Base-by-base conservation (phyloP, 257 asterid species). In the Solanum sejunctum region DNA sequence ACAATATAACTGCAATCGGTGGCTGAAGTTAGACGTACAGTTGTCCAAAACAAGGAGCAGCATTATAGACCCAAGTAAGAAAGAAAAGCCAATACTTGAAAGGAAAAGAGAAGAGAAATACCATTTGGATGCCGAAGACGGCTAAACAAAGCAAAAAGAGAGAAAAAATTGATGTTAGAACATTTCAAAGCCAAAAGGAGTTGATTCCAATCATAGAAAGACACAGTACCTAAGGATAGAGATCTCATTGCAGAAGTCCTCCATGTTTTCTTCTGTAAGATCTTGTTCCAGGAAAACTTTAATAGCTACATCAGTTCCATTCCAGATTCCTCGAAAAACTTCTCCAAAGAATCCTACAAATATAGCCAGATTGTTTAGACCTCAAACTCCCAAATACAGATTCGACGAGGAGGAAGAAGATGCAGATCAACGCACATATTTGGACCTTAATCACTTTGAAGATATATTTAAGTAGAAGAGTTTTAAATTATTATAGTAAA, bases 101-200 rank as follows among this genome's bases (percentile, higher is more conserved):
- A 18, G 54, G 20, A 11, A 45, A 85, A 86, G 89, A 80, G 83
- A 86, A 90, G 91, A 85, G 78, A 71, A 83, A 86, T 95, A 97
- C 98, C 99, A 85, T 97, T 97, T 86, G 98, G 99, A 88, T 97
- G 99, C 58, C 99, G 96, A 81, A 95, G 97, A 86, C 98, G 99
- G 89, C 99, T 97, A 96, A 96, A 88, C 86, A 84, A 78, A 85
- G 84, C 20, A 47, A 81, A 84, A 89, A 90, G 82, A 84, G 85
- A 49, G 60, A 88, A 79, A 86, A 77, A 39, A 20, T 39, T 32
- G 12, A 84, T 21, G 91, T 93, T 85, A 92, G 93, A 89, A 75
- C 39, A 87, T 81, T 57, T 56, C 64, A 67, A 85, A 85, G 57
- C 52, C 69, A 83, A 80, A 87, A 60, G 43, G 84, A 84, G 86